Base-by-base conservation (phyloP, 768 basidiomycete genomes). In the Rhizopogon vinicolor region DNA sequence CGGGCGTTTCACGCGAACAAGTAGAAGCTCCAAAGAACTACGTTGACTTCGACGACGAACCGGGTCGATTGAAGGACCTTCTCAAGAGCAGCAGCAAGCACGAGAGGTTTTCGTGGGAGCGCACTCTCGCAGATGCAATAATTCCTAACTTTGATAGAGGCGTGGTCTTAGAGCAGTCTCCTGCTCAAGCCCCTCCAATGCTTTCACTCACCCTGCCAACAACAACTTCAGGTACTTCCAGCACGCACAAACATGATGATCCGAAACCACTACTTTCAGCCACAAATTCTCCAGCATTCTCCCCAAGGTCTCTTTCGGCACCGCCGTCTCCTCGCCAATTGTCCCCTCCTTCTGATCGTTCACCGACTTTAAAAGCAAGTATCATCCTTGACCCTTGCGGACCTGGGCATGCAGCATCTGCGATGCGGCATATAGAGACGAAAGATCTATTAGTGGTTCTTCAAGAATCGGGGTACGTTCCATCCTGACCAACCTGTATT, bases 11-110 rank as follows among this genome's bases (percentile, higher is more conserved):
- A 7, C 74, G 74, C 8, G 86, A 89, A 57, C 80, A 80, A 56
- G 88, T 81, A 0, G 87, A 91, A 65, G 91, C 90, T 0, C 83
- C 88, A 0, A 89, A 81, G 70, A 89, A 84, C 60, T 85, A 81
- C 62, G 85, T 91, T 1, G 91, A 93, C 64, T 90, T 84, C 54
- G 91, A 92, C 2, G 87, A 91, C 43, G 91, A 93, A 63, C 77
- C 85, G 2, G 86, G 85, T 53, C 85, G 83, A 60, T 74, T 93
- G 58, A 90, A 87, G 64, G 86, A 84, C 37, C 75, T 93, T 64
- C 68, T 93, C 33, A 86, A 84, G 62, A 82, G 80, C 9, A 78
- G 67, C 54, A 82, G 70, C 29, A 72, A 63, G 58, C 54, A 55
- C 13, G 1, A 46, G 8, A 66, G 64, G 48, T 9, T 9, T 9